A percentile compares a stretch with the other conserved stretches of the same genome.
Evolutionary conservation across 345 rosid genomes (phyloP).

Genomic region (Schrenkiella parvula): DNA sequence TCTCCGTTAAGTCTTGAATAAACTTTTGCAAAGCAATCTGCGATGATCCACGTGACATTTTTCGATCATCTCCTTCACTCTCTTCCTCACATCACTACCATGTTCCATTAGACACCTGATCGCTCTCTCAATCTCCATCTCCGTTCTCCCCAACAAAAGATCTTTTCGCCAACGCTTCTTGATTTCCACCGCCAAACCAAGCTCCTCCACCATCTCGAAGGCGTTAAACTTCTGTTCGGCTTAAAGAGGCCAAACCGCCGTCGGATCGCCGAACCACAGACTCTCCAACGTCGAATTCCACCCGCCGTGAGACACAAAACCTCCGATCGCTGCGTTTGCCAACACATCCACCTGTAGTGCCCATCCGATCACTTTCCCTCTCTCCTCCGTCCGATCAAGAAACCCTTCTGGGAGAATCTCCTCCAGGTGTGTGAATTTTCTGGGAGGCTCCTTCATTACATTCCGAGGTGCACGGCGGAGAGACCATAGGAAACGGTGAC

Average conservation of each 20-base stretch:
- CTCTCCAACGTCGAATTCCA: conserved; percentile 62
- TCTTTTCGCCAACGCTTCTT: conserved; percentile 30
- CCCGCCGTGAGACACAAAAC: conserved; percentile 56
- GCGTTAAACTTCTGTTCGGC: conserved; percentile 60
- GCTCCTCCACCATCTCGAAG: conserved; percentile 38
- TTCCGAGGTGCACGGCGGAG: conserved; percentile 30
- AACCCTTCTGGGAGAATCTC: conserved; percentile 46
- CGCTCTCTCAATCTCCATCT: conserved; percentile 34
- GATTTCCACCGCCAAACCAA: conserved; percentile 42
- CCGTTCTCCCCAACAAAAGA: neutral
- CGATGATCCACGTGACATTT: conserved; percentile 43
- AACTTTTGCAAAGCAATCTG: conserved; percentile 21
- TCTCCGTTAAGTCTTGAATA: conserved; percentile 11
- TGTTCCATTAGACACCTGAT: conserved; percentile 36
- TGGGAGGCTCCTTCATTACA: conserved; percentile 7
- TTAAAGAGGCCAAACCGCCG: conserved; percentile 49
- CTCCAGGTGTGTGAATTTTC: conserved; percentile 3
- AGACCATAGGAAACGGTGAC: conserved; percentile 51
- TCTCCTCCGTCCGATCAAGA: conserved; percentile 30
- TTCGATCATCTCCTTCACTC: conserved; percentile 30
- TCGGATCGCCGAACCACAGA: conserved; percentile 50
- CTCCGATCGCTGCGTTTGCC: conserved; percentile 41
- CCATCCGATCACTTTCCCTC: conserved; percentile 48
- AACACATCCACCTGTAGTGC: conserved; percentile 45
- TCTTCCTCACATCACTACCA: conserved; percentile 29